These are phyloP conservation scores for Alternaria consortialis DNA, from an alignment of 2,329 filamentous ascomycete species.

Conservation along the genomic window DNA sequence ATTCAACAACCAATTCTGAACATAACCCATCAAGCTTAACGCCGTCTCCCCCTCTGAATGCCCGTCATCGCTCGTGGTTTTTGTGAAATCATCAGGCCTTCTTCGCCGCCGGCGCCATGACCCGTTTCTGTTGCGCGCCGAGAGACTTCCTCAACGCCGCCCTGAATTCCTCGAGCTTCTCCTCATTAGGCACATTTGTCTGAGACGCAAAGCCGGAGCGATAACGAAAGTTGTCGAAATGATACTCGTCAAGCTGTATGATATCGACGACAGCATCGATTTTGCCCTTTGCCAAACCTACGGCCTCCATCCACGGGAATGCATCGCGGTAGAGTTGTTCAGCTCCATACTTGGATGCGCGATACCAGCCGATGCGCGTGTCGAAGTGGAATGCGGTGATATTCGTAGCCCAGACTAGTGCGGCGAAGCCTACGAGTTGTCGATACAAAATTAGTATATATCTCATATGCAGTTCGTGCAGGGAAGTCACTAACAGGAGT, in stretches of 20 bases:
- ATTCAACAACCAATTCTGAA: not conserved
- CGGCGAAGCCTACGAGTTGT: slow-evolving; percentile 27
- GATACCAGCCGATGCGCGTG: slow-evolving; percentile 12
- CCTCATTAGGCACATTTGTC: not conserved
- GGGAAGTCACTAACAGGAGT: slow-evolving; percentile 26
- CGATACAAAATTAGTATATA: not conserved
- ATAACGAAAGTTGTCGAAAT: not conserved
- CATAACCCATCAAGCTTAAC: not conserved
- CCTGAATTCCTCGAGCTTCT: slow-evolving; percentile 23
- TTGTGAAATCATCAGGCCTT: not conserved
- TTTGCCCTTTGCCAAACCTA: slow-evolving; percentile 37
- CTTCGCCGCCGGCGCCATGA: slow-evolving; percentile 17
- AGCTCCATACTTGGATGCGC: slow-evolving; percentile 23
- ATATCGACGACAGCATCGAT: slow-evolving; percentile 43
- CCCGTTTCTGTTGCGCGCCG: slow-evolving; percentile 25
- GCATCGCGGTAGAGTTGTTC: slow-evolving; percentile 48
- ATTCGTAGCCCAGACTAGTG: slow-evolving; percentile 40
- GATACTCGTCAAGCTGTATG: slow-evolving; percentile 18
- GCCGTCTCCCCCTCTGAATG: not conserved
- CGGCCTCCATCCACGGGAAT: slow-evolving; percentile 49
- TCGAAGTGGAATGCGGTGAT: slow-evolving; percentile 39
- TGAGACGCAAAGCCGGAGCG: too few species aligned
- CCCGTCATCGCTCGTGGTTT: not conserved
- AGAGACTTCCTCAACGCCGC: slow-evolving; percentile 31
- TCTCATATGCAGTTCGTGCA: not conserved